A percentile compares a stretch with the other conserved stretches of the same genome.
Conservation (phyloP, 1,284 basidiomycete species). For the Abortiporus biennis region DNA sequence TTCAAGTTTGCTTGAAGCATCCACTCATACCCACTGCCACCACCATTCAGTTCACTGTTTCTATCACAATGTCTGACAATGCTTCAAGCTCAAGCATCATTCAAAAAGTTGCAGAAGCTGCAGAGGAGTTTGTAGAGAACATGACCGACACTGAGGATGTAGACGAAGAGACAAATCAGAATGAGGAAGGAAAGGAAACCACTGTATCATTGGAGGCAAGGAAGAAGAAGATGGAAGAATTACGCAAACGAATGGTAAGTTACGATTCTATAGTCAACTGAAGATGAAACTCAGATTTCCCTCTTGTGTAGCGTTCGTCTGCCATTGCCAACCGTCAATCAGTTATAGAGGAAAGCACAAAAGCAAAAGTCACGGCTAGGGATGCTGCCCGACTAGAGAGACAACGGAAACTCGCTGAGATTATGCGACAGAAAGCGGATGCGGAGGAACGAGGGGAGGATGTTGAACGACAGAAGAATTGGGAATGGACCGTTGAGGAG, state of each 20-base stretch:
- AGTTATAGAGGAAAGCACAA: conserved; percentile 77
- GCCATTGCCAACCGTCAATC: conserved; percentile 78
- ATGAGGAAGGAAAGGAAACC: conserved; percentile 5
- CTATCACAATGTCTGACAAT: conserved; percentile 1
- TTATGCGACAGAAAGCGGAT: conserved; percentile 80
- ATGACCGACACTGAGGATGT: conserved; percentile 18
- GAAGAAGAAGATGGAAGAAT: conserved; percentile 68
- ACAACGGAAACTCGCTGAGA: conserved; percentile 85
- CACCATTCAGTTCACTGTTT: too few species aligned
- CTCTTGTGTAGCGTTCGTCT: conserved; percentile 55
- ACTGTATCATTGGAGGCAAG: conserved; percentile 59
- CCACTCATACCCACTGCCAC: too few species aligned
- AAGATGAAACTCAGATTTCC: too few species aligned
- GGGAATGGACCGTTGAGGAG: conserved; percentile 93
- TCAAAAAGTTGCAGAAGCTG: conserved; percentile 18
- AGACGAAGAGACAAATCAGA: conserved; percentile 9
- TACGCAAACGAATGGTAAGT: conserved; percentile 75
- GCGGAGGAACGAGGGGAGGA: conserved; percentile 83
- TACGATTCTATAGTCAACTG: conserved; percentile 5
- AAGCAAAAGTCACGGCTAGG: conserved; percentile 66
- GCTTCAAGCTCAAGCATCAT: conserved; percentile 2
- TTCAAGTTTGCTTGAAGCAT: too few species aligned
- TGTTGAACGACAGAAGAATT: conserved; percentile 77
- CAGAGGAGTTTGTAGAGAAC: conserved; percentile 24
- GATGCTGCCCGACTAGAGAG: conserved; percentile 80